Evolutionary conservation across 768 basidiomycete genomes (phyloP), one percentile per base, ranked within the genome.

Genomic region (Boletus sp.): DNA sequence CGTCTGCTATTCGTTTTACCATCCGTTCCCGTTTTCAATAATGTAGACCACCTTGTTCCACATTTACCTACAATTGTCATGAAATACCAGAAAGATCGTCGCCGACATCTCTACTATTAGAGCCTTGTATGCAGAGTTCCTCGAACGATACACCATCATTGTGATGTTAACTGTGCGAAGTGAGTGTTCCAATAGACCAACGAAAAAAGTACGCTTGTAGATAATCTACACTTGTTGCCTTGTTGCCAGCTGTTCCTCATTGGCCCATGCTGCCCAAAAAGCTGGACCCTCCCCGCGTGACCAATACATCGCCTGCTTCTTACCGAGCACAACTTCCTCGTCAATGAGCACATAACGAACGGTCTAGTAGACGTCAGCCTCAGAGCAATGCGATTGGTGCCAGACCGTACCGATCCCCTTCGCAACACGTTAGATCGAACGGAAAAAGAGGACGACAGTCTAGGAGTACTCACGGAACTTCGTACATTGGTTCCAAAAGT

Each of bases 401-500:
- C 33, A 55, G 49, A 9, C 67, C 86, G 69, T 69, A 89, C 88
- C 64, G 88, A 90, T 61, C 87, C 87, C 55, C 87, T 87, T 51
- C 51, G 55, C 30, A 35, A 42, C 15, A 42, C 6, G 33, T 64
- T 18, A 60, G 47, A 46, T 51, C 30, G 33, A 48, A 32, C 35
- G 12, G 8, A 56, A 39, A 14, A 39, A 47, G 30, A 52, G 35
- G 57, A 58, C 41, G 44, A 42, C n/a, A n/a, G 52, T 24, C 37
- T 47, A 54, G 15, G 18, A 33, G 37, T 14, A 84, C 88, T 83
- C 72, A 90, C 87, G 92, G 92, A 46, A 87, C 87, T 76, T 93
- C 90, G 67, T 92, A 96, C 94, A 97, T 97, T 0, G 92, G 80
- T 48, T 98, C 93, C 47, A 95, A 76, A 49, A 98, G 74, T 3